Evolutionary conservation across 192 early-diverging fungal species (phyloP).

Genomic region (Umbelopsis isabellina): DNA sequence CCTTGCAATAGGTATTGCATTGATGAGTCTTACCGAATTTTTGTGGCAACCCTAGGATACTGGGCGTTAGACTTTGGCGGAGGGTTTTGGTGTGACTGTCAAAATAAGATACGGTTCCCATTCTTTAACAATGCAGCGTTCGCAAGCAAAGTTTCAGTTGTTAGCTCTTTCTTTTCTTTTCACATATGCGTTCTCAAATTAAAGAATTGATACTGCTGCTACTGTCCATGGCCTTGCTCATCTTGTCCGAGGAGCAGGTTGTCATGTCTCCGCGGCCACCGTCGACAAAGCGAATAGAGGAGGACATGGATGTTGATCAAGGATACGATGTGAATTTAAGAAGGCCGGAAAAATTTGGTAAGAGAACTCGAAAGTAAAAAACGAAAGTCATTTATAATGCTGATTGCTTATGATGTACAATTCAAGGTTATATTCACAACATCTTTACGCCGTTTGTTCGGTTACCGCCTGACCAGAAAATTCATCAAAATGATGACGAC

Average conservation of each 20-base stretch:
- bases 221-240: neutral
- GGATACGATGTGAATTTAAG: slow-evolving; percentile 9
- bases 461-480: neutral
- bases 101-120: no score
- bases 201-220: neutral
- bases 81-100: no score
- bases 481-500: neutral
- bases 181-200: neutral
- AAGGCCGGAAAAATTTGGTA: slow-evolving; percentile 16
- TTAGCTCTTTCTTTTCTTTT: neutral
- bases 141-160: neutral
- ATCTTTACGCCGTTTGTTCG: neutral
- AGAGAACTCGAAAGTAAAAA: neutral
- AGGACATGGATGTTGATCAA: slow-evolving; percentile 2
- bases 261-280: neutral
- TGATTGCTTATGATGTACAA: no score
- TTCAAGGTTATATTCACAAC: neutral
- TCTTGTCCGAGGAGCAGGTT: neutral
- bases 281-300: neutral
- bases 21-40: no score
- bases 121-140: neutral
- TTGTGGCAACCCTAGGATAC: no score
- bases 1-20: no score
- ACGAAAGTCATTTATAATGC: no score
- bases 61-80: no score